Evolutionary conservation across 352 stramenopile species (phyloP), one percentile per base, ranked within the genome.

Genomic region (Phytophthora megakarya): DNA sequence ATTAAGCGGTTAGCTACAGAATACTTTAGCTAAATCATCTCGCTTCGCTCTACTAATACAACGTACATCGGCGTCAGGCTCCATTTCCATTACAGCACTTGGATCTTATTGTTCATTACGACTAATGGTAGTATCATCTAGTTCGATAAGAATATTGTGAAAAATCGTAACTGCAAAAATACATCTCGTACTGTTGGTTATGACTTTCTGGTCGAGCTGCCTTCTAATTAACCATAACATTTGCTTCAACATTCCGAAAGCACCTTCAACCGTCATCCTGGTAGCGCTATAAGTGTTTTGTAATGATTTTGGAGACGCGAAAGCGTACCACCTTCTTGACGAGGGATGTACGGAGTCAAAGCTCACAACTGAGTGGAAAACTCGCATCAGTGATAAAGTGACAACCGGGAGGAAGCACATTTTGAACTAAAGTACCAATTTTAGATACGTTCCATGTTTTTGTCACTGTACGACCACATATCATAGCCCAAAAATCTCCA

Each of bases 161-260:
- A 35, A 8, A 37, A 33, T 6, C 25, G 26, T 30, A 21, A 10
- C 16, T n/a, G 47, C 47, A 4, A 55, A 25, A 38, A 55, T 55
- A 19, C 32, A 55, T 10, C 4, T 55, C 3, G 15, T 35, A 16
- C 47, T 37, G 47, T 40, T 55, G 12, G 1, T 7, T 22, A 19
- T 45, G 15, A 21, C 22, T 25, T 55, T 55, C 22, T 55, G 33
- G 32, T 55, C 47, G 0, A 55, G 12, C 11, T 55, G 47, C 7
- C 33, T 3, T 55, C 19, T 37, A 21, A 55, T 33, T 22, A 45
- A 13, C 1, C 47, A 16, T 10, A 55, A 45, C 22, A 18, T 3
- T 21, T 55, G 47, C 47, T 55, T 55, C 21, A 45, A 15, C 47
- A 45, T 55, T 32, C 21, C 47, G 7, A 42, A 53, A 15, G 46